Evolutionary conservation across 2,329 filamentous ascomycete genomes (phyloP).

Genomic region (Conoideocrella luteorostrata): DNA sequence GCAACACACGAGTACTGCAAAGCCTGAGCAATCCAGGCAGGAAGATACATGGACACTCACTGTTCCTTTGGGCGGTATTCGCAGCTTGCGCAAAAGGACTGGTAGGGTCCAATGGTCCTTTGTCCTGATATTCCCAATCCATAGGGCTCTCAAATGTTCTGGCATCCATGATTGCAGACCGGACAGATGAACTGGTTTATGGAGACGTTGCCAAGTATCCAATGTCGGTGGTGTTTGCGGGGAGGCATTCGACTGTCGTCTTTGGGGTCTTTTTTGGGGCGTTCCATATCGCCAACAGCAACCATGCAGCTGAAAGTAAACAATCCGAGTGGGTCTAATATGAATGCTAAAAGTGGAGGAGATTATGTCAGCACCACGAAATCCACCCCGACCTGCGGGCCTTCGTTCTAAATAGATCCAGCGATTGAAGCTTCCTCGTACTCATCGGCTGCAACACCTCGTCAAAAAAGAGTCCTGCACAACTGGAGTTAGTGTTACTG

Average conservation of each 20-base stretch:
- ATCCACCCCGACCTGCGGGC: background rate
- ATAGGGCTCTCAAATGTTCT: conserved; percentile 55
- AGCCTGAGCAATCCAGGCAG: background rate
- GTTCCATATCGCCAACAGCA: conserved; percentile 18
- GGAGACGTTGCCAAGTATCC: conserved; percentile 1
- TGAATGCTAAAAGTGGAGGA: conserved; percentile 1
- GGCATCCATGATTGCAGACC: conserved; percentile 36
- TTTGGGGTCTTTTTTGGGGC: conserved; percentile 4
- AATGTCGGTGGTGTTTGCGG: background rate
- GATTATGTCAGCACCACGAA: conserved; percentile 24
- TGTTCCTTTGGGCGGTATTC: conserved; percentile 31
- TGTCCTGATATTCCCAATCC: conserved; percentile 60
- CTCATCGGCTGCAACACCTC: too few relatives aligned
- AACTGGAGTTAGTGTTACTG: too few relatives aligned
- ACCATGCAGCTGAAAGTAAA: conserved; percentile 26
- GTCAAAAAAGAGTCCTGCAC: too few relatives aligned
- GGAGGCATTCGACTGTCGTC: too few relatives aligned
- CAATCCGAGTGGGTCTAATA: conserved; percentile 17
- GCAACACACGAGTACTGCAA: background rate
- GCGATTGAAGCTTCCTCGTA: too few relatives aligned
- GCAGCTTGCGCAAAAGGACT: conserved; percentile 55
- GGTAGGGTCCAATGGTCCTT: conserved; percentile 51
- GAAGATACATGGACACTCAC: conserved; percentile 28
- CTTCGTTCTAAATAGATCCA: too few relatives aligned
- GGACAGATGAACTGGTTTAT: background rate